A percentile compares a stretch with the other conserved stretches of the same genome.
These are phyloP conservation scores for Phylloboletellus chloephorus DNA, from an alignment of 1,284 basidiomycete species.

Conservation along the genomic window DNA sequence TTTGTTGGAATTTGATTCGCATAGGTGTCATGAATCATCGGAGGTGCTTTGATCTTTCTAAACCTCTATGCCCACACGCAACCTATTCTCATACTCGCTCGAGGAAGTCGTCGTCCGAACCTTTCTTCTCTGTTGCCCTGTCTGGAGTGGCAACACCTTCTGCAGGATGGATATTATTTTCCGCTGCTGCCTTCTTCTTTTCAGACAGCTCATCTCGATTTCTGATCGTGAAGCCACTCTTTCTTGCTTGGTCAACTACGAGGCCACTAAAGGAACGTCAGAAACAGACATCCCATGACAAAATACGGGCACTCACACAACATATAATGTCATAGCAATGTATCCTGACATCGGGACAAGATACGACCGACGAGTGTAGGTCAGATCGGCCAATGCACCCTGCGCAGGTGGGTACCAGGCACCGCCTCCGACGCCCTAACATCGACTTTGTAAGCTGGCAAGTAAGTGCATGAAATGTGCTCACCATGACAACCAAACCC, in stretches of 20 bases:
- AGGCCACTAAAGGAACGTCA: constrained; percentile 39
- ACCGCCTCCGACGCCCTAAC: constrained; percentile 63
- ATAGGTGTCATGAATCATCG: constrained; percentile 9
- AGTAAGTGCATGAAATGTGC: constrained; percentile 4
- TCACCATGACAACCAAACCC: constrained; percentile 60
- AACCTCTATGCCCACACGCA: neutral
- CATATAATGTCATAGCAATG: constrained; percentile 53
- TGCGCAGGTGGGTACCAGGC: constrained; percentile 74
- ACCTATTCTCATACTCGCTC: constrained; percentile 4
- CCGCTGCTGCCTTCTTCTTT: constrained; percentile 10
- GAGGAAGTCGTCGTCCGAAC: constrained; percentile 9
- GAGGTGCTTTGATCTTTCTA: constrained; percentile 1
- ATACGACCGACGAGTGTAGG: constrained; percentile 51
- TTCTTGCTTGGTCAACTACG: constrained; percentile 45
- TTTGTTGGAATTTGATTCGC: constrained; percentile 19
- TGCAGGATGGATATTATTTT: neutral
- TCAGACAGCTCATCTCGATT: constrained; percentile 40
- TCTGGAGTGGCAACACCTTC: constrained; percentile 2
- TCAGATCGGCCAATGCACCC: constrained; percentile 57
- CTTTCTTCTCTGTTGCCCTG: constrained; percentile 8
- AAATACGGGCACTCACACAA: constrained; percentile 40
- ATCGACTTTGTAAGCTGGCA: constrained; percentile 3
- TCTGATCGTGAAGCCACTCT: constrained; percentile 46
- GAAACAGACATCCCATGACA: neutral
- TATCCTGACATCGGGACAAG: constrained; percentile 57